Conservation (phyloP, 306 rosid species). For the Clitoria ternatea region DNA sequence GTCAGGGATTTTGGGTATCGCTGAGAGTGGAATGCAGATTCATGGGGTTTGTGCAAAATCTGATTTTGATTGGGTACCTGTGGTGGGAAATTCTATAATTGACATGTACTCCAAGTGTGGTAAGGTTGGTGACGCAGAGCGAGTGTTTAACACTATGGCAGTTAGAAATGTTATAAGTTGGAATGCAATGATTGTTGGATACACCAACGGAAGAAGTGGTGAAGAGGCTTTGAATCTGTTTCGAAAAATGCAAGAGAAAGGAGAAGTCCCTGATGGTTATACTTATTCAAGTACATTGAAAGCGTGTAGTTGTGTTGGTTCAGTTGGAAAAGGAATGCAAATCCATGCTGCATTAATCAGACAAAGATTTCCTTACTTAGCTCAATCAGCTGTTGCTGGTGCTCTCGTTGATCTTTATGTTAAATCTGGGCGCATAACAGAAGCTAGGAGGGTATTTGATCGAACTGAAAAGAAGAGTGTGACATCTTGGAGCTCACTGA, state of each 20-base stretch:
- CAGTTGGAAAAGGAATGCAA: conserved; percentile 47
- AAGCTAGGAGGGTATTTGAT: conserved; percentile 55
- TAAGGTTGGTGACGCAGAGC: conserved; percentile 38
- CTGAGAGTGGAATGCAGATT: conserved; percentile 54
- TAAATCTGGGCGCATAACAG: conserved; percentile 34
- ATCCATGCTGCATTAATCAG: conserved; percentile 50
- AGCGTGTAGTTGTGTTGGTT: conserved; percentile 54
- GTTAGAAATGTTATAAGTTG: conserved; percentile 51
- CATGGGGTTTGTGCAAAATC: conserved; percentile 56
- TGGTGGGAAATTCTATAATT: conserved; percentile 53
- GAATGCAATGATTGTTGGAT: conserved; percentile 65
- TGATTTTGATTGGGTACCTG: conserved; percentile 40
- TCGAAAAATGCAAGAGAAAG: conserved; percentile 41
- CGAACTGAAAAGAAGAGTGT: conserved; percentile 44
- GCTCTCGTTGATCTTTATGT: conserved; percentile 65
- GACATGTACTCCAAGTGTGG: conserved; percentile 67
- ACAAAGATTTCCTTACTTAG: conserved; percentile 39
- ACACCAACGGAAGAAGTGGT: conserved; percentile 34
- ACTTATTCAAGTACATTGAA: conserved; percentile 48
- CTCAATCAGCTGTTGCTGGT: conserved; percentile 38
- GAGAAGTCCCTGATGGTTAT: conserved; percentile 54
- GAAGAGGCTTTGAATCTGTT: conserved; percentile 45
- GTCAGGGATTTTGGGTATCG: conserved; percentile 39
- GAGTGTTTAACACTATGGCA: conserved; percentile 40
- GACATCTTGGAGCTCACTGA: conserved; percentile 52